These are phyloP conservation scores for Scenedesmus sp. DNA, from an alignment of 163 green algal species.

Conservation along the genomic window DNA sequence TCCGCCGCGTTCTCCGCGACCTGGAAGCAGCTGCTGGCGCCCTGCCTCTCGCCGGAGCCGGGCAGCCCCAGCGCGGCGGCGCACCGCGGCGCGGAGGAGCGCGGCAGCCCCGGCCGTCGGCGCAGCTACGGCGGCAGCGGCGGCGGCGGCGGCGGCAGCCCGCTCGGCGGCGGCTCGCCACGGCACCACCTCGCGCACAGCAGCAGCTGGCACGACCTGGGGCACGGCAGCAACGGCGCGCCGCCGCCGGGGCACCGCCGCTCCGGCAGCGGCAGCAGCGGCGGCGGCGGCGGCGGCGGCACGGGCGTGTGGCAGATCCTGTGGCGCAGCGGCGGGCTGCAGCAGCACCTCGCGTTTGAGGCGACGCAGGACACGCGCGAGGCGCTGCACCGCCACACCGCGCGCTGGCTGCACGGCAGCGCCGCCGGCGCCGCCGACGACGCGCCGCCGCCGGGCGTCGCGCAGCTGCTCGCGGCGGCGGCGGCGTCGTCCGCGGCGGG, in stretches of 20 bases:
- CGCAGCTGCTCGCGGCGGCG: background rate
- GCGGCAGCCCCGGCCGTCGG: too few species aligned
- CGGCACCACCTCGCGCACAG: background rate
- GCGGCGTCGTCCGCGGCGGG: background rate
- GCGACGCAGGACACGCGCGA: constrained; percentile 32
- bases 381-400: constrained; percentile 36
- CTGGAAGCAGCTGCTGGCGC: constrained; percentile 35
- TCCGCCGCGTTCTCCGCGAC: background rate
- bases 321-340: constrained; percentile 23
- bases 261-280: background rate
- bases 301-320: constrained; percentile 25
- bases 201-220: background rate
- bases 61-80: constrained; percentile 3
- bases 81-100: background rate
- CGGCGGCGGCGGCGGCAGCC: background rate
- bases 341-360: constrained; percentile 40
- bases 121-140: background rate
- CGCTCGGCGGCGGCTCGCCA: background rate
- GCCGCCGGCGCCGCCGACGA: background rate
- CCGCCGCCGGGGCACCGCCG: background rate
- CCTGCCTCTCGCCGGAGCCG: constrained; percentile 7
- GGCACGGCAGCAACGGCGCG: background rate
- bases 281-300: background rate
- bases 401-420: constrained; percentile 19
- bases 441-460: background rate